A percentile compares a stretch with the other conserved stretches of the same genome.
Conservation (phyloP, 176 grass and related monocot genomes). For the Oryza coarctata region DNA sequence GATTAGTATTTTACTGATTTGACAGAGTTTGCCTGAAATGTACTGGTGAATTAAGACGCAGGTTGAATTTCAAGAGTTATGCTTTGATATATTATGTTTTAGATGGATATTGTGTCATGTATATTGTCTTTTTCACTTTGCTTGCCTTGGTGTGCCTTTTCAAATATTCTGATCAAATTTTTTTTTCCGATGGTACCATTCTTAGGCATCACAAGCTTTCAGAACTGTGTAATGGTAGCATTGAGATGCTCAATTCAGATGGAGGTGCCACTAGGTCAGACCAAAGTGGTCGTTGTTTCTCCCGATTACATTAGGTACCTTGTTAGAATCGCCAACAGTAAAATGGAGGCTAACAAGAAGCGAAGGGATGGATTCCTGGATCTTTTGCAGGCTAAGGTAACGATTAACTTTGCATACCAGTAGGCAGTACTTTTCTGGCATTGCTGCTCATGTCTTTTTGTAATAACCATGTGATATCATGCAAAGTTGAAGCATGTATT, state of each 20-base stretch:
- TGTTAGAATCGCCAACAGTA: conserved; percentile 73
- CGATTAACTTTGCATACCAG: neutral
- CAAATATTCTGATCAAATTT: neutral
- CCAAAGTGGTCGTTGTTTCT: conserved; percentile 51
- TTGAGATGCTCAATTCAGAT: conserved; percentile 89
- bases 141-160: neutral
- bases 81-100: neutral
- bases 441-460: neutral
- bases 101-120: neutral
- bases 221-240: conserved; percentile 80
- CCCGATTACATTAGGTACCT: conserved; percentile 68
- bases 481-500: neutral
- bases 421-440: neutral
- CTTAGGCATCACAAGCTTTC: conserved; percentile 82
- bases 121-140: neutral
- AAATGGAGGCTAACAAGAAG: conserved; percentile 89
- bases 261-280: conserved; percentile 84
- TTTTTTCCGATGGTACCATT: conserved; percentile 4
- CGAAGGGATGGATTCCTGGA: conserved; percentile 70
- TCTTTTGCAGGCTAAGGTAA: conserved; percentile 62
- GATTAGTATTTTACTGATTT: neutral
- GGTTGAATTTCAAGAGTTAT: neutral
- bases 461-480: neutral
- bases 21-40: neutral
- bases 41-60: neutral